Evolutionary conservation across 371 early-diverging fungal species (phyloP).

Genomic region (Nosema granulosis): DNA sequence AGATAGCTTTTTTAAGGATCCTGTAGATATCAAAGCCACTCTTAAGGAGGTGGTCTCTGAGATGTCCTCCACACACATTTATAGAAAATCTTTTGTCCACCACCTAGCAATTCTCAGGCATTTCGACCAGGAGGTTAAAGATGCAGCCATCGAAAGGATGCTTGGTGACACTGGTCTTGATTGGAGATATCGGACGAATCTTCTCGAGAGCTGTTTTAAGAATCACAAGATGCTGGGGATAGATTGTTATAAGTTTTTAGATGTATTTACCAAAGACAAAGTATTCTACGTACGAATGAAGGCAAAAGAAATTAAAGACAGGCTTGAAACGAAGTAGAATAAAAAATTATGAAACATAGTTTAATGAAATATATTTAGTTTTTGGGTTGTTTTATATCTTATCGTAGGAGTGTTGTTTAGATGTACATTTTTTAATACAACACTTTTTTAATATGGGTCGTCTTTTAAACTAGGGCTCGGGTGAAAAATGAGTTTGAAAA

Average conservation of each 20-base stretch:
- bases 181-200: slow-evolving; percentile 46
- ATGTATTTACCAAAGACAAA: slow-evolving; percentile 32
- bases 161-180: slow-evolving; percentile 17
- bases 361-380: neutral
- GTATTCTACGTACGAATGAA: slow-evolving; percentile 29
- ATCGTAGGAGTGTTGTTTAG: neutral
- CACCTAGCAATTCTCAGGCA: slow-evolving; percentile 7
- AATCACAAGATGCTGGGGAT: slow-evolving; percentile 3
- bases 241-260: neutral
- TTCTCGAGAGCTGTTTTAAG: slow-evolving; percentile 21
- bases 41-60: neutral
- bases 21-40: neutral
- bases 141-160: slow-evolving; percentile 4
- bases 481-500: neutral
- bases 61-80: neutral
- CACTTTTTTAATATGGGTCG: neutral
- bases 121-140: slow-evolving; percentile 10
- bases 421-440: neutral
- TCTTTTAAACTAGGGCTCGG: neutral
- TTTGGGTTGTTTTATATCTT: neutral
- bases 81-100: slow-evolving; percentile 9
- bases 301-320: slow-evolving; percentile 16
- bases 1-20: neutral
- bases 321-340: neutral
- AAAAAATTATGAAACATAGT: neutral